Percentiles rank a stretch among this genome's conserved stretches.
Conservation (phyloP, 352 stramenopile genomes). For the Phytophthora pistaciae region DNA sequence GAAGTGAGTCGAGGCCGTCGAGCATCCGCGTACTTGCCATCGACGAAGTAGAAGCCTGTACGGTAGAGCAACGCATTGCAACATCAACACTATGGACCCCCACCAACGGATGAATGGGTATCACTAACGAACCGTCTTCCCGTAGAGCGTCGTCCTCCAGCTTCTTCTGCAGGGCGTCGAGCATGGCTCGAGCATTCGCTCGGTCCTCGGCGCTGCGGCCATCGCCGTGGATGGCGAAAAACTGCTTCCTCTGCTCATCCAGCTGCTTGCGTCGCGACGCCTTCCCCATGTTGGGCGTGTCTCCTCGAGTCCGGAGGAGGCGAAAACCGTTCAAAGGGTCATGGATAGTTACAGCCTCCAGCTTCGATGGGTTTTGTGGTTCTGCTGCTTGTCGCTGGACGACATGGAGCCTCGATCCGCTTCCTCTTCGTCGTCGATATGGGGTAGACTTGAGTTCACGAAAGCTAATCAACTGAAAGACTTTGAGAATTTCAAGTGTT, state of each 20-base stretch:
- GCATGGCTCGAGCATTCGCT: constrained; percentile 50
- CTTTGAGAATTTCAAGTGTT: no score
- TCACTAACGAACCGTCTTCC: constrained; percentile 51
- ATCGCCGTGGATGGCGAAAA: constrained; percentile 57
- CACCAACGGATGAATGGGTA: background rate
- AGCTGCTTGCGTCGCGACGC: constrained; percentile 48
- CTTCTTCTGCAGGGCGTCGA: constrained; percentile 66
- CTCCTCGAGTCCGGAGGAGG: constrained; percentile 3
- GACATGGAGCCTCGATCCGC: no score
- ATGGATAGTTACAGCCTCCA: no score
- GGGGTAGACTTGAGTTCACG: no score
- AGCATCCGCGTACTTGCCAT: constrained; percentile 50
- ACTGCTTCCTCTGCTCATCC: constrained; percentile 52
- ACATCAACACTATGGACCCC: background rate
- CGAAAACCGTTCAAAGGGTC: background rate
- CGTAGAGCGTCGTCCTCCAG: constrained; percentile 68
- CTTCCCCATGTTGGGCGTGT: constrained; percentile 51
- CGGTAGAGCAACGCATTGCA: background rate
- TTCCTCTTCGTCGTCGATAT: no score
- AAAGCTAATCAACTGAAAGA: no score
- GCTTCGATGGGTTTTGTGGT: no score
- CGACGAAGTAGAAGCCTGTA: constrained; percentile 67
- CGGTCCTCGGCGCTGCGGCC: constrained; percentile 47
- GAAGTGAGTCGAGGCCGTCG: constrained; percentile 52
- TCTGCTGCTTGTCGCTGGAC: no score